Base-by-base conservation (phyloP, 2,329 filamentous ascomycete genomes). In the Exophiala lecanii-corni region DNA sequence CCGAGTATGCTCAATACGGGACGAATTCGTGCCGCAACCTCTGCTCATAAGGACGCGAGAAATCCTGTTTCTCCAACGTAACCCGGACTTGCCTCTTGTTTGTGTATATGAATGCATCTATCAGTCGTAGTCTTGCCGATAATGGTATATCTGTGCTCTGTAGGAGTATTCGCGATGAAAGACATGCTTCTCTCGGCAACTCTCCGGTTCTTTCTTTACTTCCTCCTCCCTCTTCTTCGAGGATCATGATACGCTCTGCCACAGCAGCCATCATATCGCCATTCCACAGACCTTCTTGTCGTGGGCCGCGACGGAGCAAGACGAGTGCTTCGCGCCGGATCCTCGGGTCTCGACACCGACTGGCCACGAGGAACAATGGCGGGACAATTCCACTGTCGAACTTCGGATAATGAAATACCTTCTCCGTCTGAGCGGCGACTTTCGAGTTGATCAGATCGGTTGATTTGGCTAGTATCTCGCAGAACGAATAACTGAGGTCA, bases 281-380 rank as follows among this genome's bases (percentile, higher is more conserved):
- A 23, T 57, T 54, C 18, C 56, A 55, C 15, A 63, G 55, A 0
- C 62, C 62, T 32, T 63, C 56, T 2, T 63, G 47, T 1, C 39
- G 49, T 5, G 57, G 58, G 3, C 55, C 52, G 36, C 39, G 47
- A 1, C 45, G 49, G 0, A 64, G 46, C 12, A 64, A 43, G 10
- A 47, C 44, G 2, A 65, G 25, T 16, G 62, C 61, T 2, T 43
- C 33, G 2, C 62, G 59, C 26, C 62, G 58, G 9, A 56, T 49
- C 3, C 10, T 33, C 1, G 60, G 61, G n/a, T 64, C 56, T 6
- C 62, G 59, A 33, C 62, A 65, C 35, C 57, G 53, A 1, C 62
- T 46, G 18, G 54, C 55, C 1, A 58, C 60, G 18, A 63, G 59
- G 51, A 55, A 65, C 2, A 64, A 18, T 4, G 38, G 33, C 5